Evolutionary conservation across 352 stramenopile genomes (phyloP), one percentile per base, ranked within the genome.

Genomic region (Phytophthora pseudosyringae): DNA sequence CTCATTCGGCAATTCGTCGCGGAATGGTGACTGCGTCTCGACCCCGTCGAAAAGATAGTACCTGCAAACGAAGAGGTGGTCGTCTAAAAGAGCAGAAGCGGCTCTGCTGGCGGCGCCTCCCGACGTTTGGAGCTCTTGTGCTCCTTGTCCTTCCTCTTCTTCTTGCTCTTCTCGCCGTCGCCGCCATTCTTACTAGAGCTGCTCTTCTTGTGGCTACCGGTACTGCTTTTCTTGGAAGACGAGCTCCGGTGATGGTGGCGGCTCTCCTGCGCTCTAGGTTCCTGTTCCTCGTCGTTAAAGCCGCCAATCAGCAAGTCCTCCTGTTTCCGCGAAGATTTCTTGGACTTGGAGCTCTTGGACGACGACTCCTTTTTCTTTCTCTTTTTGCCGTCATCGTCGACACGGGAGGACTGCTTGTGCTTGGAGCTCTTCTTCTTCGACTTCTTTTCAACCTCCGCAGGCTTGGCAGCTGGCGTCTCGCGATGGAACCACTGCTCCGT

Each of bases 401-500:
- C 67, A 18, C 72, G 50, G 16, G 71, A 78, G 32, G 65, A 53
- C 41, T 83, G 80, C 32, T 87, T 90, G 52, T 74, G 56, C 57
- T 77, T 83, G 29, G 59, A 73, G 56, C 46, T 77, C 48, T 73
- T 88, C 61, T 81, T 86, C 62, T 94, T 97, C 29, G 75, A 89
- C 61, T 91, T 95, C 53, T 83, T 83, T 7, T 79, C 78, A 9
- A 69, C 77, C 61, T 88, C 56, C 5, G 31, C 29, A 8, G 60
- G 58, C 15, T 71, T 90, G 4, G 48, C 38, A 15, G 61, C 59
- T 1, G 58, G 50, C 10, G 76, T 78, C 55, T 90, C 73, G 15
- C 81, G 80, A 67, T 93, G 83, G 67, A 76, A 91, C 78, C 96
- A 89, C 40, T 93, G 84, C 15, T 89, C 72, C 35, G 95, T 89